Base-by-base conservation (phyloP, 1,284 basidiomycete species). In the Apiotrichum domesticum region DNA sequence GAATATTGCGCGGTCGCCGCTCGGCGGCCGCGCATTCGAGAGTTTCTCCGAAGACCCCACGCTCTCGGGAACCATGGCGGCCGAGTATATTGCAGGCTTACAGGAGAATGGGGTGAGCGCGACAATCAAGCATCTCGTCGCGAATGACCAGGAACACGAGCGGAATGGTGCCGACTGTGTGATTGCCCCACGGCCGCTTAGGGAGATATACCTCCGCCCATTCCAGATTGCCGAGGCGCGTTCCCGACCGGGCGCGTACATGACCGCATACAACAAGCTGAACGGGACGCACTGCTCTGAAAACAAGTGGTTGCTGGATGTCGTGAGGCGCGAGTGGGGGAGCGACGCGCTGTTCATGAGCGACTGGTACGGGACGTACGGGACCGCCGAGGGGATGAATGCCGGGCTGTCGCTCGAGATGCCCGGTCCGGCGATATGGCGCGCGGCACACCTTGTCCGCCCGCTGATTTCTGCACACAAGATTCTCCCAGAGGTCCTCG, bases 211-310 rank as follows among this genome's bases (percentile, higher is more conserved):
- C 73, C 80, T 90, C 44, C 61, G 85, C 78, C 85, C 87, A 0
- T 92, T 92, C 79, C 88, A 90, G 84, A 80, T 92, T 45, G 86
- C 87, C 0, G 82, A 87, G 71, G 85, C 85, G 67, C 79, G 84
- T 52, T 45, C 67, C 29, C 64, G 67, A 8, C 82, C 82, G 6
- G 59, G 54, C 66, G 72, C 67, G n/a, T 68, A 63, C 62, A 74
- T 74, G 72, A 68, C 72, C 2, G 66, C 72, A 2, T 84, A 84
- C 66, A 82, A 82, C 63, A 79, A 80, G 8, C 69, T 84, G 46
- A 84, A 84, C 65, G 88, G 88, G 0, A 81, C 79, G 0, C 88
- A 91, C 64, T 82, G 79, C 35, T 85, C 84, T 2, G 89, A 92
- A 74, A 84, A 81, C 69, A 87, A 87, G 85, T 60, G 64, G 46